A percentile compares a stretch with the other conserved stretches of the same genome.
phyloP scores from a whole-genome alignment of 2,329 filamentous ascomycete genomes.

The Metarhizium anisopliae region DNA sequence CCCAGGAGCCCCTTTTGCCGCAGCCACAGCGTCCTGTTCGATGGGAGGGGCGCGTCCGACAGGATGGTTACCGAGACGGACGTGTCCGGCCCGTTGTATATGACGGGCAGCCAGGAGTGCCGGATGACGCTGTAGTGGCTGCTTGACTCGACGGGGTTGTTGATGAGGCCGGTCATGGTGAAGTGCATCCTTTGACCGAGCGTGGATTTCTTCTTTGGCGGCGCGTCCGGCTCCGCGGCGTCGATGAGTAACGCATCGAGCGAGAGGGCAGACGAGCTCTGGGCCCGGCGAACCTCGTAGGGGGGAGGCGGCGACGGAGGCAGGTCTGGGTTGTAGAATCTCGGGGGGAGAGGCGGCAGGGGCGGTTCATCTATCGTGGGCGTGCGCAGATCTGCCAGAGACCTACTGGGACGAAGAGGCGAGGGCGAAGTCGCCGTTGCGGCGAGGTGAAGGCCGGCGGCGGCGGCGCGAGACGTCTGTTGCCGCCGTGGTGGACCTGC shows the following conservation, averaged over 20 bases:
- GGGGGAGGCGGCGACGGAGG: background rate
- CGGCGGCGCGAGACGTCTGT: background rate
- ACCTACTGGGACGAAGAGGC: background rate
- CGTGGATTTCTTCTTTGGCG: constrained; percentile 35
- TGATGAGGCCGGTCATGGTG: constrained; percentile 56
- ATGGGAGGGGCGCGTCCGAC: constrained; percentile 45
- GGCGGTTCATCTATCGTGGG: background rate
- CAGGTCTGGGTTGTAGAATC: background rate
- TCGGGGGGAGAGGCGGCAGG: background rate
- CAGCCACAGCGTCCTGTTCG: constrained; percentile 53
- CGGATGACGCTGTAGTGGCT: constrained; percentile 59
- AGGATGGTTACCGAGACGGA: constrained; percentile 57
- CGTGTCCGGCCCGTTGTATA: constrained; percentile 57
- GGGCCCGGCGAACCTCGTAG: constrained; percentile 17
- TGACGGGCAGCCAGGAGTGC: constrained; percentile 54
- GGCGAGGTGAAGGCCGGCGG: background rate
- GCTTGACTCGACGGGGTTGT: constrained; percentile 54
- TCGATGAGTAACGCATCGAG: constrained; percentile 12
- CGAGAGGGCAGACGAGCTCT: constrained; percentile 23
- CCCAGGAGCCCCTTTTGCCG: constrained; percentile 61
- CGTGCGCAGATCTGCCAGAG: background rate
- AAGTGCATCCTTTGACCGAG: constrained; percentile 48
- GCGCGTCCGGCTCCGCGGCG: constrained; percentile 4
- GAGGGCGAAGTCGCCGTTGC: background rate
- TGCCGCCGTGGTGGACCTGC: too few species aligned